Evolutionary conservation across 257 asterid species (phyloP).

Genomic region (Fraxinus anomala): DNA sequence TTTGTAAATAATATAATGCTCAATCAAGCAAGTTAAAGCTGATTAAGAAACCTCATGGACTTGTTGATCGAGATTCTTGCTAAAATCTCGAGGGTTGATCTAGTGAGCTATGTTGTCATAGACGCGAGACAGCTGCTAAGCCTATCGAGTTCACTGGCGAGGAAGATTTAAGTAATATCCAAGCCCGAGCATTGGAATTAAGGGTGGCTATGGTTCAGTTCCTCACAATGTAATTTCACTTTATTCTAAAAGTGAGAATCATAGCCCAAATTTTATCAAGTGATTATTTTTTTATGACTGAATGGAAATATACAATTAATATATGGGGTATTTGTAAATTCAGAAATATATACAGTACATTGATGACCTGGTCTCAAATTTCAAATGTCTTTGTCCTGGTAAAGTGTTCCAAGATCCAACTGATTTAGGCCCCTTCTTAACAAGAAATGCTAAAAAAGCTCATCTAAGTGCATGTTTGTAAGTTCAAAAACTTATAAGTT

Average conservation of each 20-base stretch:
- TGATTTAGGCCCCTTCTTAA: not conserved
- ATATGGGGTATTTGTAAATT: not conserved
- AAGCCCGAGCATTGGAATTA: too few species aligned
- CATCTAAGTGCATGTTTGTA: slow-evolving; percentile 27
- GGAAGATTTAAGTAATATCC: too few species aligned
- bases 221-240: not conserved
- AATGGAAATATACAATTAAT: not conserved
- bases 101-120: too few species aligned
- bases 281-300: not conserved
- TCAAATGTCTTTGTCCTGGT: not conserved
- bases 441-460: slow-evolving; percentile 41
- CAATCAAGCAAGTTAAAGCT: too few species aligned
- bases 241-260: too few species aligned
- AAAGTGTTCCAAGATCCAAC: slow-evolving; percentile 20
- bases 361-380: not conserved
- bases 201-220: too few species aligned
- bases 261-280: not conserved
- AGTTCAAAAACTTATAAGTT: not conserved
- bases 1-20: too few species aligned
- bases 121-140: too few species aligned
- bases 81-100: too few species aligned
- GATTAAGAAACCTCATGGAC: too few species aligned
- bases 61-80: too few species aligned
- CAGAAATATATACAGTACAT: not conserved
- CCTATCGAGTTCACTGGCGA: too few species aligned